A percentile compares a stretch with the other conserved stretches of the same genome.
These are phyloP conservation scores for Populus tremula DNA, from an alignment of 345 rosid genomes.

Conservation along the genomic window DNA sequence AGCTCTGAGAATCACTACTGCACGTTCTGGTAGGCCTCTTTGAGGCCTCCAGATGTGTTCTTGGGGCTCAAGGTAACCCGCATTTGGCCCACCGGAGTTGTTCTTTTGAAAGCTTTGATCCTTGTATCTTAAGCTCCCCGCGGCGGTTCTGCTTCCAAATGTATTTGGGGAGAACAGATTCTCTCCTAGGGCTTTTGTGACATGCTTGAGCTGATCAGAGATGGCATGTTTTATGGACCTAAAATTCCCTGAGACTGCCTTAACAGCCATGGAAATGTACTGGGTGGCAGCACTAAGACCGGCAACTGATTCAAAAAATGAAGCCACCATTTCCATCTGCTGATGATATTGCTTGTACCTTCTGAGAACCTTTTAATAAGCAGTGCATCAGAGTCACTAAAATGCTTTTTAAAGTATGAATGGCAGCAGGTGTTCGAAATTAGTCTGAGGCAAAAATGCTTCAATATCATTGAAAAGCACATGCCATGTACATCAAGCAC, in stretches of 20 bases:
- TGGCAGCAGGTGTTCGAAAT: background rate
- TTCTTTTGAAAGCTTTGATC: constrained; percentile 35
- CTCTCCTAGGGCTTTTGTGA: constrained; percentile 37
- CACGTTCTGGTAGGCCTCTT: constrained; percentile 62
- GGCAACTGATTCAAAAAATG: constrained; percentile 60
- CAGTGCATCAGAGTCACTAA: constrained; percentile 3
- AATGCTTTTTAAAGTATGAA: background rate
- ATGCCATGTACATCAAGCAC: background rate
- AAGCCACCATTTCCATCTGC: constrained; percentile 66
- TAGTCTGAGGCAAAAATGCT: background rate
- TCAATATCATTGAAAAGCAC: background rate
- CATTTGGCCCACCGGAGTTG: constrained; percentile 33
- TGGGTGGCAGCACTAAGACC: constrained; percentile 60
- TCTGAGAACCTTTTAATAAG: constrained; percentile 43
- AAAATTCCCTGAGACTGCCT: constrained; percentile 44
- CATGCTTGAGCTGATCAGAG: constrained; percentile 39
- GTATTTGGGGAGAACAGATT: constrained; percentile 25
- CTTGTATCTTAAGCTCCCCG: constrained; percentile 26
- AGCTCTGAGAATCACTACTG: constrained; percentile 55
- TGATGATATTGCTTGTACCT: constrained; percentile 56
- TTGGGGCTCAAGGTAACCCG: constrained; percentile 47
- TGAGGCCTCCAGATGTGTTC: constrained; percentile 65
- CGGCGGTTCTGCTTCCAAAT: constrained; percentile 28
- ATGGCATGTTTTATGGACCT: constrained; percentile 43
- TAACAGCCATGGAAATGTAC: constrained; percentile 45